Evolutionary conservation across 306 rosid species (phyloP).

Genomic region (Rosa persica): DNA sequence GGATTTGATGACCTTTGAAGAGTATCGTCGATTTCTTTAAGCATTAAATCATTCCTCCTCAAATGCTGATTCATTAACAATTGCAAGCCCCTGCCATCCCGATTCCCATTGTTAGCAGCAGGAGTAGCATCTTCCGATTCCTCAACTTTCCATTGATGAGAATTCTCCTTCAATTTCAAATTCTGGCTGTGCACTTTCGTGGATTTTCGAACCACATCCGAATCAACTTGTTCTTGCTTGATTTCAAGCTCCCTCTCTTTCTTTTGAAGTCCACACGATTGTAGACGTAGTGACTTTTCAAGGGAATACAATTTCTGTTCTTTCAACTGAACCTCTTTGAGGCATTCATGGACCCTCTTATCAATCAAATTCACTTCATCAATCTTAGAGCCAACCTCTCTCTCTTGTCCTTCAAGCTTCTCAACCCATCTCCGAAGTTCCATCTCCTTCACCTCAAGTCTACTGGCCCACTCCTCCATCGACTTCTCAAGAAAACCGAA

Average conservation of each 20-base stretch:
- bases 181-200: background rate
- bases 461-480: slow-evolving; percentile 5
- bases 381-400: background rate
- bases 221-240: slow-evolving; percentile 22
- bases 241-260: slow-evolving; percentile 23
- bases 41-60: slow-evolving; percentile 30
- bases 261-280: background rate
- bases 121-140: background rate
- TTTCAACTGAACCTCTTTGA: slow-evolving; percentile 33
- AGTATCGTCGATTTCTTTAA: slow-evolving; percentile 21
- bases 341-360: slow-evolving; percentile 18
- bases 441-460: slow-evolving; percentile 9
- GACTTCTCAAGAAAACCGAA: slow-evolving; percentile 1
- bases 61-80: slow-evolving; percentile 33
- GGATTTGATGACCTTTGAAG: slow-evolving; percentile 41
- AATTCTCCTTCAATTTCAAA: background rate
- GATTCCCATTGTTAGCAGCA: background rate
- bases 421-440: background rate
- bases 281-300: background rate
- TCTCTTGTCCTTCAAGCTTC: slow-evolving; percentile 6
- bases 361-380: slow-evolving; percentile 18
- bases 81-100: slow-evolving; percentile 29
- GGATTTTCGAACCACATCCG: background rate
- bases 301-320: slow-evolving; percentile 9
- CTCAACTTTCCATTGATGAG: background rate